Evolutionary conservation across 2,329 filamentous ascomycete species (phyloP), one percentile per base, ranked within the genome.

Genomic region (Sporothrix globosa): DNA sequence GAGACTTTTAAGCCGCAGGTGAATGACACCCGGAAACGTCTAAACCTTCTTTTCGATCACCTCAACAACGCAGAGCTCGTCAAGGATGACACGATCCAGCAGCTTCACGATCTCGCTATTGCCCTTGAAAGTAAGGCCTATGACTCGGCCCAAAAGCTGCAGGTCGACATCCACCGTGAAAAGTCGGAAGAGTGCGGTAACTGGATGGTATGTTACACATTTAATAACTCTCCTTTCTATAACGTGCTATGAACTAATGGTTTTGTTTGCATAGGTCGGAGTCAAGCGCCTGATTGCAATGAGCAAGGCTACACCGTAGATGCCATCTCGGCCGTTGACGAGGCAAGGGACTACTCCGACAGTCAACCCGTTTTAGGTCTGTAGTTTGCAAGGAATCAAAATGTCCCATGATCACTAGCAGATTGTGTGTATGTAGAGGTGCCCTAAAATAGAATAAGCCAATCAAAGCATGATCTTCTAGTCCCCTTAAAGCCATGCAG

Each of bases 41-140:
- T 99, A 71, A 92, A 92, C 76, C 90, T 97, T 66, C 84, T 99
- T n/a, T 98, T 97, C 79, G 95, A 99, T 78, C 93, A 97, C 79
- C 85, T 99, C 61, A 99, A 98, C 85, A 98, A 98, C 75, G 91
- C 94, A 77, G 94, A 98, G 77, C 84, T 97, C 53, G 84, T 98
- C 69, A 92, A 91, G 82, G 87, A 91, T 1, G 90, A 92, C 76
- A 97, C 91, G 0, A 87, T 94, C 66, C 84, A 87, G 72, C 84
- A 90, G 77, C 83, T 94, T 75, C 83, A 84, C 10, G 82, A 88
- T 75, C 81, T 93, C 41, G 86, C 91, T 10, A 82, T 87, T 73
- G 88, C 91, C 34, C 80, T 96, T 69, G 87, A 91, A 75, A 80
- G 83, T 69, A 90, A 88, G 82, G 85, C 96, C 75, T 94, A 91